These are phyloP conservation scores for Kurtzmaniella quercitrusa DNA, from an alignment of 1,139 yeast species.

Conservation along the genomic window DNA sequence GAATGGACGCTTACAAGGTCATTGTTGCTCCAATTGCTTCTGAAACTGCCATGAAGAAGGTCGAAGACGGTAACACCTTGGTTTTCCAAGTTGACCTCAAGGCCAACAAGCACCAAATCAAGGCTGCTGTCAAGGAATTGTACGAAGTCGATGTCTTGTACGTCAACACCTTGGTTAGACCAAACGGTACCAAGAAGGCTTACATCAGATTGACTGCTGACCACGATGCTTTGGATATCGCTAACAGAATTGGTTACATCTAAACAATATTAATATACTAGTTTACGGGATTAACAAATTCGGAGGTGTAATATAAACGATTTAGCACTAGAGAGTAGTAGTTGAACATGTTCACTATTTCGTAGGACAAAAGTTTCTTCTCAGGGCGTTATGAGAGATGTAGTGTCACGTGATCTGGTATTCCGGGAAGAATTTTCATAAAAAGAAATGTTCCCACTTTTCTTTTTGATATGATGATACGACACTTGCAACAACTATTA, in stretches of 20 bases:
- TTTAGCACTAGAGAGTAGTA: not conserved
- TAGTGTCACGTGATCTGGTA: not conserved
- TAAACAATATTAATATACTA: constrained; percentile 31
- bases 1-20: constrained; percentile 95
- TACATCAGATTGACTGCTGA: constrained; percentile 98
- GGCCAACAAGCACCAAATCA: constrained; percentile 98
- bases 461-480: too few relatives aligned
- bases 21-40: constrained; percentile 94
- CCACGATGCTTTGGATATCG: constrained; percentile 99
- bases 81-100: constrained; percentile 97
- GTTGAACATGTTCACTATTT: not conserved
- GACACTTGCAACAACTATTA: too few relatives aligned
- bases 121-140: constrained; percentile 96
- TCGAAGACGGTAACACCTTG: constrained; percentile 98
- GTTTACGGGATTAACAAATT: constrained; percentile 4
- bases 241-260: constrained; percentile 99
- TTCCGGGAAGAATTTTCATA: not conserved
- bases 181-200: constrained; percentile 99
- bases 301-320: constrained; percentile 4
- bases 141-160: constrained; percentile 93
- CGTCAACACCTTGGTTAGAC: constrained; percentile 96
- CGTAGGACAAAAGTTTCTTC: not conserved
- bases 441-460: not conserved
- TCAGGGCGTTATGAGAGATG: not conserved
- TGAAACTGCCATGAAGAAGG: constrained; percentile 99